A percentile compares a stretch with the other conserved stretches of the same genome.
phyloP scores from a whole-genome alignment of 768 basidiomycete genomes.

The Termitomyces sp. region DNA sequence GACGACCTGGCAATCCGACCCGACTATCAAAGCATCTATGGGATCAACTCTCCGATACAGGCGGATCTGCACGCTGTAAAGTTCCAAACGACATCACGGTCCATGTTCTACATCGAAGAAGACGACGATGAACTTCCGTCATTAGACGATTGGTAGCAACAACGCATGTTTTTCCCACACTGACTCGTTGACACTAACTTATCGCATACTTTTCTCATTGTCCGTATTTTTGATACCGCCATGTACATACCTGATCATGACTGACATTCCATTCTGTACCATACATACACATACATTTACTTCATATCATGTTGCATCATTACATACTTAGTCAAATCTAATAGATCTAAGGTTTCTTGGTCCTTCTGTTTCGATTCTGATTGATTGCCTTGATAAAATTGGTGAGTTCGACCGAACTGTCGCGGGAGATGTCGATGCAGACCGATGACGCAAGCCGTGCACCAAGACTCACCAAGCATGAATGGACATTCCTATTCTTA shows the following conservation, averaged over 20 bases:
- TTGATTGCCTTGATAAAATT: background rate
- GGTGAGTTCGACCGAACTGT: background rate
- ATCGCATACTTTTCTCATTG: conserved; percentile 1
- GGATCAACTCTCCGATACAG: background rate
- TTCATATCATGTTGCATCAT: background rate
- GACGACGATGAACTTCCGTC: conserved; percentile 35
- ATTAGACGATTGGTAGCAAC: conserved; percentile 34
- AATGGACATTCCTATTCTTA: background rate
- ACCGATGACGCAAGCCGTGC: background rate
- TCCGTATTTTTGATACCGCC: background rate
- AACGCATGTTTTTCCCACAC: background rate
- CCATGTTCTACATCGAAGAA: conserved; percentile 22
- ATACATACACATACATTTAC: background rate
- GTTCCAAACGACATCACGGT: conserved; percentile 12
- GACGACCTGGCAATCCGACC: conserved; percentile 1
- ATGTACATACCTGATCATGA: background rate
- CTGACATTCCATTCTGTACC: background rate
- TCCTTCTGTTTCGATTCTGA: background rate
- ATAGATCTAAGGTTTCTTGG: background rate
- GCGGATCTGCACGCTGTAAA: conserved; percentile 4
- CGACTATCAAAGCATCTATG: conserved; percentile 1
- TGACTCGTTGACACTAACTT: conserved; percentile 2
- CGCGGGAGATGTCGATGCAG: background rate
- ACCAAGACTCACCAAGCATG: background rate
- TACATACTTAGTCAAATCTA: background rate